A percentile compares a stretch with the other conserved stretches of the same genome.
Evolutionary conservation across 2,329 filamentous ascomycete genomes (phyloP).

Genomic region (Blastomyces gilchristii): DNA sequence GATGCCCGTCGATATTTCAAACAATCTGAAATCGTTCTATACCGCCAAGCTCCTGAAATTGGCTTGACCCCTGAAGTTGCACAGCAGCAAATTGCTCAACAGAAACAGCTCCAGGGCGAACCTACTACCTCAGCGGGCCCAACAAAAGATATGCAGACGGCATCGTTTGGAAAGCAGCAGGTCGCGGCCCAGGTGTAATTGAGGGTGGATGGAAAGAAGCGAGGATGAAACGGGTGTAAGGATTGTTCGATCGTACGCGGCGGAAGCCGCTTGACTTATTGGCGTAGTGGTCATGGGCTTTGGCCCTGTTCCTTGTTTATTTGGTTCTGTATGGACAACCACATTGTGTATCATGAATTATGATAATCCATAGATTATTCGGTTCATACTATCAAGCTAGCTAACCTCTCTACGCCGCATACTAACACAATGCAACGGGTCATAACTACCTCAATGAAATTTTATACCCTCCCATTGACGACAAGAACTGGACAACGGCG

Average conservation of each 20-base stretch:
- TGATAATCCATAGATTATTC: background rate
- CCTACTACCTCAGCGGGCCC: slow-evolving; percentile 2
- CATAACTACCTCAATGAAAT: background rate
- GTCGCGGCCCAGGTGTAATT: slow-evolving; percentile 1
- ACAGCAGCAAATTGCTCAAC: slow-evolving; percentile 31
- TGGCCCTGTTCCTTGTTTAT: background rate
- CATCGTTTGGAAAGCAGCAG: slow-evolving; percentile 6
- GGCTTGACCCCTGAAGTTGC: slow-evolving; percentile 32
- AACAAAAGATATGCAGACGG: slow-evolving; percentile 4
- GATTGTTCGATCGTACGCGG: background rate
- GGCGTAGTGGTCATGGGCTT: background rate
- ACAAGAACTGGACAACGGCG: background rate
- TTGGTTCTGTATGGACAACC: background rate
- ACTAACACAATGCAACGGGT: background rate
- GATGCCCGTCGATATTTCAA: slow-evolving; percentile 98
- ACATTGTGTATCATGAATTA: slow-evolving; percentile 1
- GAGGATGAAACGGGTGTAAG: background rate
- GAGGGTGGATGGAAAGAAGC: background rate
- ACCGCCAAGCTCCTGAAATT: slow-evolving; percentile 56
- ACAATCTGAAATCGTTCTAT: slow-evolving; percentile 96
- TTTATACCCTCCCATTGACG: background rate
- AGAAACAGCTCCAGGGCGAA: slow-evolving; percentile 21
- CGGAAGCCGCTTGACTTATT: background rate
- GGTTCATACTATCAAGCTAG: background rate
- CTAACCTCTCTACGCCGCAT: background rate